Conservation (phyloP, 768 basidiomycete species). For the Dacryopinax spathularia region DNA sequence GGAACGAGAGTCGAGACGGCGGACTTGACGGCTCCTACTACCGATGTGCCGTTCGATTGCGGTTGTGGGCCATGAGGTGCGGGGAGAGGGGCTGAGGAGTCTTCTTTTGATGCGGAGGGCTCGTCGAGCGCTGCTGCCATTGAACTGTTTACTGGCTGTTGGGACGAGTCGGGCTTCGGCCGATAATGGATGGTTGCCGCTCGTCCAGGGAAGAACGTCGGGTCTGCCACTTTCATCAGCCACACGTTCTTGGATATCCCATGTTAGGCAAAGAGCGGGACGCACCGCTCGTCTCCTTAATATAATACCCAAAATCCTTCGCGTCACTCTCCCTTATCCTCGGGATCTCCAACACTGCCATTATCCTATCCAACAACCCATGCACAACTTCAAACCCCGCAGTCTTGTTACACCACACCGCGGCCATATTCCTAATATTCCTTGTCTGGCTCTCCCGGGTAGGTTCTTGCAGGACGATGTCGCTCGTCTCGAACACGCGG, state of each 20-base stretch:
- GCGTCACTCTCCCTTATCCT: conserved; percentile 51
- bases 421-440: conserved; percentile 78
- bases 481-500: conserved; percentile 85
- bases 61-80: conserved; percentile 7
- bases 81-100: conserved; percentile 4
- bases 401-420: conserved; percentile 90
- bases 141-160: background rate
- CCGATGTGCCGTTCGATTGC: background rate
- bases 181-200: conserved; percentile 88
- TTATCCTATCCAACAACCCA: conserved; percentile 82
- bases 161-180: conserved; percentile 25
- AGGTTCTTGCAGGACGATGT: conserved; percentile 80
- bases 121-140: conserved; percentile 1
- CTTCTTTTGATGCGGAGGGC: conserved; percentile 9
- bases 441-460: conserved; percentile 65
- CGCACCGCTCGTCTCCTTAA: conserved; percentile 72
- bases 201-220: conserved; percentile 88
- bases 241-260: background rate
- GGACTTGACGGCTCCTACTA: conserved; percentile 32
- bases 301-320: conserved; percentile 65
- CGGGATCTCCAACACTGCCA: conserved; percentile 91
- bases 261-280: conserved; percentile 9
- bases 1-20: conserved; percentile 26
- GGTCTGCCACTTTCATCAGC: too few species aligned
- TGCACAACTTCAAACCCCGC: conserved; percentile 96